Evolutionary conservation across 768 basidiomycete genomes (phyloP).

Genomic region (Tricholomella constricta): DNA sequence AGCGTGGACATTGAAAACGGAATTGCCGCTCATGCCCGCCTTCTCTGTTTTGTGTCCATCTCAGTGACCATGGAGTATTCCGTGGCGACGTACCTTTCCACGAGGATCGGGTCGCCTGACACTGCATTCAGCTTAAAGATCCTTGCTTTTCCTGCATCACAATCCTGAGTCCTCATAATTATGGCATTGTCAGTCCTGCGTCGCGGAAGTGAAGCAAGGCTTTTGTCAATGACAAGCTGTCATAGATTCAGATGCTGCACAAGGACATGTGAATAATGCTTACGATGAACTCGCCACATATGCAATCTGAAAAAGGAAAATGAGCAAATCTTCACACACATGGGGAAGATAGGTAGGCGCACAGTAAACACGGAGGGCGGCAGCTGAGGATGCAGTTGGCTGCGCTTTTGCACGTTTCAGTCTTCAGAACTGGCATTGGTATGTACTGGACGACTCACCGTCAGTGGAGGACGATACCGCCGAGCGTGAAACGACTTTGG

Average conservation of each 20-base stretch:
- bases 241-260: conserved; percentile 6
- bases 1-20: conserved; percentile 69
- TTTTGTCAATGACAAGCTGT: conserved; percentile 83
- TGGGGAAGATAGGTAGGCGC: conserved; percentile 33
- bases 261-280: conserved; percentile 26
- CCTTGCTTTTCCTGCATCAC: conserved; percentile 53
- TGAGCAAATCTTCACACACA: conserved; percentile 15
- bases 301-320: conserved; percentile 58
- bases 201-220: conserved; percentile 64
- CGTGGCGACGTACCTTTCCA: conserved; percentile 66
- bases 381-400: conserved; percentile 77
- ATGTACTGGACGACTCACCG: conserved; percentile 45
- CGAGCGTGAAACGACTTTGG: conserved; percentile 89
- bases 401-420: conserved; percentile 48
- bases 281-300: conserved; percentile 87
- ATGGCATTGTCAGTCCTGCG: conserved; percentile 79
- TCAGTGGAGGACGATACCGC: conserved; percentile 88
- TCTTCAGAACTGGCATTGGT: neutral
- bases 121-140: conserved; percentile 88
- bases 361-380: conserved; percentile 84
- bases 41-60: conserved; percentile 37
- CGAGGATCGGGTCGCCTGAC: conserved; percentile 64
- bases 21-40: conserved; percentile 78
- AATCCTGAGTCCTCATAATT: conserved; percentile 76
- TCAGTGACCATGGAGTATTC: neutral